Base-by-base conservation (phyloP, 2,329 filamentous ascomycete species). In the Gaeumannomyces sp. region DNA sequence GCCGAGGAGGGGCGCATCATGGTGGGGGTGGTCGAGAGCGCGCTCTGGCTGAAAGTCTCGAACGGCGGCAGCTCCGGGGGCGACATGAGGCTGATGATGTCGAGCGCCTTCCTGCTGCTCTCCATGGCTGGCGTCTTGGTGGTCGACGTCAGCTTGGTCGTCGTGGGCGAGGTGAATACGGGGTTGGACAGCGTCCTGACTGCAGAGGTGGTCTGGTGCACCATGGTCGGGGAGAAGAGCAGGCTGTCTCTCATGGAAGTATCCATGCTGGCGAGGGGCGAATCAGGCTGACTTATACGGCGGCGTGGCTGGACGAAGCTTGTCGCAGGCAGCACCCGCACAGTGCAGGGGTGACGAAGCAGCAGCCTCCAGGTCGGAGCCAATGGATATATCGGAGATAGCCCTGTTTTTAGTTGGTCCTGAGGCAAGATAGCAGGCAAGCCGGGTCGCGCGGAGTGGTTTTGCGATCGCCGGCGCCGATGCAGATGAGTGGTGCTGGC, bases 81-180 rank as follows among this genome's bases (percentile, higher is more conserved):
- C 28, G 86, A 88, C 81, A 88, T 86, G 65, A 88, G 76, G 67
- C 78, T 86, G 76, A 73, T 81, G 68, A 84, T 83, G 67, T 81
- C 78, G 64, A 81, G 70, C 2, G 73, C 69, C 68, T 81, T 83
- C 71, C 78, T 81, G 5, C 59, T 14, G 22, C 25, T 59, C 14
- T 45, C 22, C 22, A 56, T 33, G 10, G 1, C 31, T 27, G 29
- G 22, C 27, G 28, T 57, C 28, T 60, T 45, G 38, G 38, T 45
- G 38, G 38, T 13, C 33, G 33, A 33, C 33, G 33, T 19, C 38
- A 16, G 38, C 14, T 16, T 45, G 59, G 16, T 6, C 22, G 25
- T 33, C 3, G 13, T 4, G 29, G 63, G 7, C 35, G 38, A 10
- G 62, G 53, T 45, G 60, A 28, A 27, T 25, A 22, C 25, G 19